Base-by-base conservation (phyloP, 31 red algal species). In the Pterothamnion heteromorphum region DNA sequence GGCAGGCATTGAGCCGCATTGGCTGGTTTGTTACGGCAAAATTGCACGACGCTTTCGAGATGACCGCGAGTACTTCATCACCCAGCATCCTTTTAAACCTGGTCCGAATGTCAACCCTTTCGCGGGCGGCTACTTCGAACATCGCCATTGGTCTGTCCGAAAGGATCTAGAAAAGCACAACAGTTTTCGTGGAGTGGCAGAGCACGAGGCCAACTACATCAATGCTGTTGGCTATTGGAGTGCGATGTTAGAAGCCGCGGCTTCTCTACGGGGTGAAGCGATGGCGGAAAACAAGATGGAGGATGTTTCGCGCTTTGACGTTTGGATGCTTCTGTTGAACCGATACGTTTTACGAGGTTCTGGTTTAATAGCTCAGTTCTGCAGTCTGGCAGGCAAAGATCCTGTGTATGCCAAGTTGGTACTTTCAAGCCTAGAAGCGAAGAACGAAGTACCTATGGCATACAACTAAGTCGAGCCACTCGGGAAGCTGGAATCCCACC, bases 131-230 rank as follows among this genome's bases (percentile, higher is more conserved):
- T 94, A 90, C 86, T 93, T 90, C 36, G 36, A 37, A 21, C 92
- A 94, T 44, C 38, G 43, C 1, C 74, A 91, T 0, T 94, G 88
- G 93, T 80, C 76, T 18, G 14, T 94, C 4, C 34, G 88, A 2
- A 44, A 83, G 0, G 32, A 41, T 0, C n/a, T 92, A 0, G 41
- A 84, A 5, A 84, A 71, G 39, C 90, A 92, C 36, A 31, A 30
- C 2, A 83, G 38, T 35, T 1, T 94, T 4, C 44, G 88, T 0
- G 9, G 80, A 3, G 87, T 94, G 0, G 21, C 28, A 0, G 80
- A 94, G 0, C 78, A 95, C 26, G 90, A 95, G 84, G 76, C 91
- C 0, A 95, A 95, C 1, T 95, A 92, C 74, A 35, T 85, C 31
- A 95, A 92, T 35, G 82, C 90, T 0, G 57, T 90, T 0, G 94